Evolutionary conservation across 208 protist species (phyloP).

Genomic region (Tritrichomonas foetus): DNA sequence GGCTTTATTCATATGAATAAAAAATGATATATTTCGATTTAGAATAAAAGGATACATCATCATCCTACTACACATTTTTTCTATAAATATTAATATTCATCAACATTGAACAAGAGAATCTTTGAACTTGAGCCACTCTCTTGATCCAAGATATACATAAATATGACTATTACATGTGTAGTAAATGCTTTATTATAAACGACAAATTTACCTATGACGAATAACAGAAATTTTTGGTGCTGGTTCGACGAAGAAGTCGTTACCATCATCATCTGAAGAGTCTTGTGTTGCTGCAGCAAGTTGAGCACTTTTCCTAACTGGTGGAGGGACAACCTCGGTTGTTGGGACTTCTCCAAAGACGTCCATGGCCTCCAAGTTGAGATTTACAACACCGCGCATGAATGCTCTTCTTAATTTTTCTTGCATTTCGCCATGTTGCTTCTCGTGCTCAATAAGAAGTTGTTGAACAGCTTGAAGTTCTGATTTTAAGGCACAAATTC

Average conservation of each 20-base stretch:
- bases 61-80: too few relatives aligned
- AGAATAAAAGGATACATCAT: too few relatives aligned
- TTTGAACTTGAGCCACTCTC: too few relatives aligned
- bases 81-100: too few relatives aligned
- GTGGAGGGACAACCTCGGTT: background rate
- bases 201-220: background rate
- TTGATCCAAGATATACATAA: too few relatives aligned
- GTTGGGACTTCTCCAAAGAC: slow-evolving; percentile 12
- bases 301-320: background rate
- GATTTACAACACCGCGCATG: slow-evolving; percentile 29
- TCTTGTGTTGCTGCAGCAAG: background rate
- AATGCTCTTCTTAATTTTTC: slow-evolving; percentile 19
- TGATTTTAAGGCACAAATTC: background rate
- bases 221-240: slow-evolving; percentile 28
- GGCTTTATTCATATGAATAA: too few relatives aligned
- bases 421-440: background rate
- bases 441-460: slow-evolving; percentile 5
- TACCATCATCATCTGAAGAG: background rate
- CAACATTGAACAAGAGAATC: too few relatives aligned
- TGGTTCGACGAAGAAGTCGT: background rate
- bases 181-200: too few relatives aligned
- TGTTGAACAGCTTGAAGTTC: slow-evolving; percentile 20
- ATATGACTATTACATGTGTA: too few relatives aligned
- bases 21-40: too few relatives aligned
- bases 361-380: slow-evolving; percentile 16